A percentile compares a stretch with the other conserved stretches of the same genome.
Evolutionary conservation across 1,139 yeast species (phyloP).

Genomic region (Candida neerlandica): DNA sequence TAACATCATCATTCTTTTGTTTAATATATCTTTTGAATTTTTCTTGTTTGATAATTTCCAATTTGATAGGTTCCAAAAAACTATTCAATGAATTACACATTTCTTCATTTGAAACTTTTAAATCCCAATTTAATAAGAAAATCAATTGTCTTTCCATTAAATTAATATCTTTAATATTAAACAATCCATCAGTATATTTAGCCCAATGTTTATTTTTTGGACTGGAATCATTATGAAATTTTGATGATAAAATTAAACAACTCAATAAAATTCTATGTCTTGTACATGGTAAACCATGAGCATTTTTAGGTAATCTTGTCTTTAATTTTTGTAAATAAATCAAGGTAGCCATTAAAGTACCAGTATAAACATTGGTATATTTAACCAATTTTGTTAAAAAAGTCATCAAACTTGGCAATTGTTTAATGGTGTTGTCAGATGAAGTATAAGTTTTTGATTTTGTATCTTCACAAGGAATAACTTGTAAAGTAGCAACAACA

Average conservation of each 20-base stretch:
- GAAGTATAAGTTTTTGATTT: conserved; percentile 38
- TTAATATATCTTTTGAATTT: conserved; percentile 38
- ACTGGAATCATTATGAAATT: conserved; percentile 74
- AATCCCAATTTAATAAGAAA: conserved; percentile 70
- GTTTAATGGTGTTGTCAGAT: conserved; percentile 36
- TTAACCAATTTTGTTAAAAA: conserved; percentile 71
- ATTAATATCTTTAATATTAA: conserved; percentile 67
- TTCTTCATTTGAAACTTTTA: conserved; percentile 57
- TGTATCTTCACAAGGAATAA: conserved; percentile 55
- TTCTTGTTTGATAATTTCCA: conserved; percentile 49
- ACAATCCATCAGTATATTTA: conserved; percentile 71
- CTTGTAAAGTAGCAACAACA: conserved; percentile 63
- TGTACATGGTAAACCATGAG: conserved; percentile 77
- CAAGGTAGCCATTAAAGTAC: conserved; percentile 72
- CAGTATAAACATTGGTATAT: conserved; percentile 75
- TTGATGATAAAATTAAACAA: conserved; percentile 70
- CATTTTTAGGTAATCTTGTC: conserved; percentile 63
- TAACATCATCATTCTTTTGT: conserved; percentile 17
- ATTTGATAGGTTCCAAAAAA: conserved; percentile 65
- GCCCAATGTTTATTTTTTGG: conserved; percentile 83
- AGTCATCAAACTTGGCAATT: conserved; percentile 71
- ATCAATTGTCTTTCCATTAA: conserved; percentile 79
- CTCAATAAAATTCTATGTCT: conserved; percentile 76
- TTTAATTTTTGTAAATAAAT: conserved; percentile 66
- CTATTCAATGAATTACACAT: conserved; percentile 49